Evolutionary conservation across 2,329 filamentous ascomycete genomes (phyloP), one percentile per base, ranked within the genome.

Genomic region (Fusarium redolens): DNA sequence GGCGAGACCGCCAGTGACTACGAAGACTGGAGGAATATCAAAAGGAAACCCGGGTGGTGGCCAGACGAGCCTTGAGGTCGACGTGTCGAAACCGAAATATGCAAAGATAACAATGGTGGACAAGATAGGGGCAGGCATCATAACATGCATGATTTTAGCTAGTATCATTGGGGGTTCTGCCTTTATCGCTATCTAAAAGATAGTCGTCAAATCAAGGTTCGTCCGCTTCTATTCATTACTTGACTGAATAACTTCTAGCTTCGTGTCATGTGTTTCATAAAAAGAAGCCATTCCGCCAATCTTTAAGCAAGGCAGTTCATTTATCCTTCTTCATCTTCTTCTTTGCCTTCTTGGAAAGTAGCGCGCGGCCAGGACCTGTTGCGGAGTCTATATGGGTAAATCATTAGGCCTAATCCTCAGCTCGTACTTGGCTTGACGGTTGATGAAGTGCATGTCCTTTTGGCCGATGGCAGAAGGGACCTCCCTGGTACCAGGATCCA

Each of bases 1-100:
- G 18, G 75, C 75, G 3, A 77, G 80, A 20, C 79, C 80, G 2
- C 87, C 89, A 0, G 82, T 87, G 20, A 91, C 89, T 0, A 83
- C 83, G 1, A 78, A 82, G 6, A 88, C 86, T 2, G 91, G 91
- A 38, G 92, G 91, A 57, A 92, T 88, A 3, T 90, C 87, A 4
- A 78, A 82, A 57, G 88, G 88, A 11, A 74, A 91, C 62, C 80
- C 84, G 4, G 81, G 81, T 17, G 88, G 86, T 12, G 87, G 87
- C 61, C 74, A 75, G 45, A 71, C 77, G 38, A 72, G 79, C 55
- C 66, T 78, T 22, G 71, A 79, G 69, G 65, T 71, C 47, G 70
- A 83, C 31, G 64, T 77, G 40, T 69, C 69, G 13, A 77, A 66
- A 45, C 68, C 77, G 20, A 43, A 47, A 18, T 47, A 51, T 28